Base-by-base conservation (phyloP, 2,329 filamentous ascomycete species). In the Xenosphaeropsis pyriputrescens region DNA sequence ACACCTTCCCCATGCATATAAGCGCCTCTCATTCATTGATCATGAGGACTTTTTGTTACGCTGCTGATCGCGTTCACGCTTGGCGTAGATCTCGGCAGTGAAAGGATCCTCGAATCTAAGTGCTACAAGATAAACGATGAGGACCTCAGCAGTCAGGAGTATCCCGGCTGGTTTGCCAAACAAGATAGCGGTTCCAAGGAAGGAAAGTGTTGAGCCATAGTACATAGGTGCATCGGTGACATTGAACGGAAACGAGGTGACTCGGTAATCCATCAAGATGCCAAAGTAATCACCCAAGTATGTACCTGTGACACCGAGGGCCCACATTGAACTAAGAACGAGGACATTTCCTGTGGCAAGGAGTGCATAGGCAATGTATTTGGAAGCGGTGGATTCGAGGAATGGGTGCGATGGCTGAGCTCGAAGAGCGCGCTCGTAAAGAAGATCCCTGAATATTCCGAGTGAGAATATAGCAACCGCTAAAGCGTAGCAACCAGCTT, bases 171-270 rank as follows among this genome's bases (percentile, higher is more conserved):
- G 86, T 63, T 86, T 91, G 39, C 84, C 86, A 52, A 78, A 85
- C 56, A 85, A 75, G 41, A 98, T 62, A 5, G 89, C 85, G 2
- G 81, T 83, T 17, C 85, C 91, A 40, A 96, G 62, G 62, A 98
- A 98, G 62, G 81, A 89, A 70, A 93, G 70, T 17, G 89, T 91
- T 44, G 79, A 85, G 41, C 91, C 91, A 64, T 86, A 83, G 67
- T 98, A 98, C 91, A 98, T 98, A 44, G 91, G 91, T 37, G 85
- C 81, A 47, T 76, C 74, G 39, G 80, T 88, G 43, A 96, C 71
- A 60, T 83, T 96, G 70, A 98, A 98, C 2, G 91, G 91, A 57
- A 98, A 98, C 12, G 84, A 81, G 11, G 86, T 93, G 37, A 98
- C 88, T 52, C 89, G 89, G 48, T 80, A 66, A 56, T 96, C 89